These are phyloP conservation scores for Trichoderma gamsii DNA, from an alignment of 495 filamentous ascomycete species.

Conservation along the genomic window DNA sequence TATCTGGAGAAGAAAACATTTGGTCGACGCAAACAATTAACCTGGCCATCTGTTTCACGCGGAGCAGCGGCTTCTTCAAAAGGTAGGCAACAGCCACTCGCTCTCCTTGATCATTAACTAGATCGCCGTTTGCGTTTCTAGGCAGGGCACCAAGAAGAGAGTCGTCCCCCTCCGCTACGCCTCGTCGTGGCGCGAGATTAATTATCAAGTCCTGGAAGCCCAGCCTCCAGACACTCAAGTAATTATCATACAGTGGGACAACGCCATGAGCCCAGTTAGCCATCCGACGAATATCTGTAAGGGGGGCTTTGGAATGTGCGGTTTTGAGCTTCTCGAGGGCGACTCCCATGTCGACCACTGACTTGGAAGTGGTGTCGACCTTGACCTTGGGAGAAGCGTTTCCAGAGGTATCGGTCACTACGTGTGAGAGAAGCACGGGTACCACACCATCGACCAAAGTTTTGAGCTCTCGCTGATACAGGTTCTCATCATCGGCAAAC, in stretches of 20 bases:
- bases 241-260: conserved; percentile 74
- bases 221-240: conserved; percentile 83
- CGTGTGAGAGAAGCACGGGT: conserved; percentile 81
- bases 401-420: conserved; percentile 65
- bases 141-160: conserved; percentile 63
- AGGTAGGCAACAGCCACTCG: conserved; percentile 92
- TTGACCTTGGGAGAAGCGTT: conserved; percentile 23
- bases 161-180: conserved; percentile 41
- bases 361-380: conserved; percentile 57
- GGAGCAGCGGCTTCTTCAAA: conserved; percentile 79
- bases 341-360: conserved; percentile 93
- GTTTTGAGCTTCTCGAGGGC: conserved; percentile 76
- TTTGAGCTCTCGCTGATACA: conserved; percentile 87
- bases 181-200: conserved; percentile 71
- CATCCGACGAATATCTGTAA: conserved; percentile 59
- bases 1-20: conserved; percentile 26
- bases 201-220: conserved; percentile 95
- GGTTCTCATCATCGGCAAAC: conserved; percentile 73
- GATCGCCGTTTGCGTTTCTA: conserved; percentile 70
- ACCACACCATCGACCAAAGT: conserved; percentile 95
- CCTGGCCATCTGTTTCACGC: conserved; percentile 81
- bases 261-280: conserved; percentile 75
- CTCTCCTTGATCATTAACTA: conserved; percentile 72
- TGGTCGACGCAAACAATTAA: conserved; percentile 53
- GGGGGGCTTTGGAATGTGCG: conserved; percentile 71